Conservation (phyloP, 768 basidiomycete genomes). For the Xerocomus potaroensis region DNA sequence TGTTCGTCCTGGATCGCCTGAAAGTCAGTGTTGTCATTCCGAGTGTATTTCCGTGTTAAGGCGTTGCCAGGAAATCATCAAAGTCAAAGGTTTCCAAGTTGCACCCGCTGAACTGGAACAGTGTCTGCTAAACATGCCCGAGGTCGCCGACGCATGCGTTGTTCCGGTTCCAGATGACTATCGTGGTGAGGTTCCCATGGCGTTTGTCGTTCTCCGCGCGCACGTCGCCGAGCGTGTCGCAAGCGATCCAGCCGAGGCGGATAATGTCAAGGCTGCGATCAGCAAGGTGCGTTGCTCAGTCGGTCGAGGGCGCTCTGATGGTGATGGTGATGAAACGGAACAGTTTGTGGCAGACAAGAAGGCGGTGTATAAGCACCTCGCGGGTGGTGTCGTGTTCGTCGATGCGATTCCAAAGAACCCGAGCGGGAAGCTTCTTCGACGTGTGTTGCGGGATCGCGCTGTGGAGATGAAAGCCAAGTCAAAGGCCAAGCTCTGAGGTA, state of each 20-base stretch:
- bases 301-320: constrained; percentile 4
- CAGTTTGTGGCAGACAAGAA: constrained; percentile 56
- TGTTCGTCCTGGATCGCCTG: constrained; percentile 60
- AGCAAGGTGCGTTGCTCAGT: constrained; percentile 36
- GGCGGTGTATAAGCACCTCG: constrained; percentile 53
- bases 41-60: constrained; percentile 3
- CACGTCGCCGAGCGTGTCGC: constrained; percentile 36
- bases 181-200: constrained; percentile 68
- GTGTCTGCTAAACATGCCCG: constrained; percentile 55
- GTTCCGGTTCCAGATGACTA: constrained; percentile 66
- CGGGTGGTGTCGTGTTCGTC: constrained; percentile 56
- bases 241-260: constrained; percentile 25
- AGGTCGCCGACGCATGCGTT: constrained; percentile 60
- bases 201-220: constrained; percentile 53
- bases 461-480: constrained; percentile 24
- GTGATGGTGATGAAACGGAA: not conserved
- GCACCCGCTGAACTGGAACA: constrained; percentile 72
- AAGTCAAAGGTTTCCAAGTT: constrained; percentile 70
- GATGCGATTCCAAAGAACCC: constrained; percentile 58
- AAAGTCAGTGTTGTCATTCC: constrained; percentile 38
- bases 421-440: constrained; percentile 54
- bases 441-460: constrained; percentile 49
- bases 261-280: constrained; percentile 43
- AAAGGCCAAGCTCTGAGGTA: constrained; percentile 23
- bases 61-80: constrained; percentile 52